A percentile compares a stretch with the other conserved stretches of the same genome.
Evolutionary conservation across 2,329 filamentous ascomycete genomes (phyloP).

Genomic region (Colletotrichum sidae): DNA sequence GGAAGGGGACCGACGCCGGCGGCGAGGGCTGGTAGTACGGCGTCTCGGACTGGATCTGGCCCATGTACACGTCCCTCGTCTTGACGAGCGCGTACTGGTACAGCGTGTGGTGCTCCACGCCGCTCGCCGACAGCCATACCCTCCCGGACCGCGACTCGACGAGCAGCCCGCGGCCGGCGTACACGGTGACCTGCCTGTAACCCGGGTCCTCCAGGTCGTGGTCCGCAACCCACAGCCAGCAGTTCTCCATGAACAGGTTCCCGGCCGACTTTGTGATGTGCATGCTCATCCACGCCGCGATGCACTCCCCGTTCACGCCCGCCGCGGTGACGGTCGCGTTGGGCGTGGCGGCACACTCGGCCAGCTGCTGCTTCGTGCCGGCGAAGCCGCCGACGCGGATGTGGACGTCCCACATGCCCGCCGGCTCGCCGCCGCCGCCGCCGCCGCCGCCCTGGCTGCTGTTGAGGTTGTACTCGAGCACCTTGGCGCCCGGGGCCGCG

Average conservation of each 20-base stretch:
- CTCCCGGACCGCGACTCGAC: constrained; percentile 56
- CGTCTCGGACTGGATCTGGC: constrained; percentile 76
- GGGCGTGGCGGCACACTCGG: constrained; percentile 66
- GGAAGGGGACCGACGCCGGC: constrained; percentile 67
- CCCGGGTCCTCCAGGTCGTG: constrained; percentile 65
- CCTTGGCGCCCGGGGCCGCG: constrained; percentile 72
- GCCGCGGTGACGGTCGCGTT: constrained; percentile 26
- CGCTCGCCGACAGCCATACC: constrained; percentile 74
- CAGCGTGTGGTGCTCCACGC: constrained; percentile 74
- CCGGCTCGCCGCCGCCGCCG: constrained; percentile 51
- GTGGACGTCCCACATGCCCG: constrained; percentile 81
- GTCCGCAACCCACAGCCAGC: constrained; percentile 62
- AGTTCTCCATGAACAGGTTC: constrained; percentile 56
- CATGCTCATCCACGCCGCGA: constrained; percentile 57
- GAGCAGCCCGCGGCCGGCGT: constrained; percentile 62
- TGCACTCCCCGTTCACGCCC: constrained; percentile 46
- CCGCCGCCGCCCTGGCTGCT: constrained; percentile 47
- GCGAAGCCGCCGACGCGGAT: constrained; percentile 79
- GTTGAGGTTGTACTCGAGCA: constrained; percentile 80
- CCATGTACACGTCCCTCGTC: constrained; percentile 71
- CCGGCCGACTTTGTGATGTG: constrained; percentile 53
- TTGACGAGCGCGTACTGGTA: constrained; percentile 76
- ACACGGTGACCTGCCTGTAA: constrained; percentile 63
- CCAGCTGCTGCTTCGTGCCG: constrained; percentile 75
- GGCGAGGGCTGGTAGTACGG: constrained; percentile 79